Percentiles rank a stretch among this genome's conserved stretches.
Conservation (phyloP, 495 filamentous ascomycete species). For the Aspergillus sclerotioniger region DNA sequence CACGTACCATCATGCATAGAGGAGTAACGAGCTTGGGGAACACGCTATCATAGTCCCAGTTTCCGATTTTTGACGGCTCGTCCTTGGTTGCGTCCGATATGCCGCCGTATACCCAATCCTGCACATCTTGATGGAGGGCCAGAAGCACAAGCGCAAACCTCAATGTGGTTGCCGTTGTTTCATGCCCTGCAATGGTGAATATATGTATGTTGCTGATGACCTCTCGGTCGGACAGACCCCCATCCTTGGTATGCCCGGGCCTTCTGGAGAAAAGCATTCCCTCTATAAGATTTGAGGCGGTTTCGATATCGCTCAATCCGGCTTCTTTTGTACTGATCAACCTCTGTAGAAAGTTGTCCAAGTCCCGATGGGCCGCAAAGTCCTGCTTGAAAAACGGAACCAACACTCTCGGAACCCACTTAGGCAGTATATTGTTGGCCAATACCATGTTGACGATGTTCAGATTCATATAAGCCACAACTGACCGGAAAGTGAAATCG, state of each 20-base stretch:
- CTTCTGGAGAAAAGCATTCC: slow-evolving; percentile 15
- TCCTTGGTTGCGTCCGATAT: slow-evolving; percentile 28
- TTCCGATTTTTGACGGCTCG: slow-evolving; percentile 19
- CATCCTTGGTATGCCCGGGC: slow-evolving; percentile 10
- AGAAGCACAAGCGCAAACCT: slow-evolving; percentile 40
- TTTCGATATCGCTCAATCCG: neutral
- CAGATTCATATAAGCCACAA: slow-evolving; percentile 17
- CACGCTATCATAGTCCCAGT: slow-evolving; percentile 36
- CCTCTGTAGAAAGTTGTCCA: slow-evolving; percentile 14
- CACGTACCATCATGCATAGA: slow-evolving; percentile 36
- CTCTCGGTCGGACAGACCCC: slow-evolving; percentile 34
- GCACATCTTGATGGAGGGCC: slow-evolving; percentile 37
- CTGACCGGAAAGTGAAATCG: slow-evolving; percentile 22
- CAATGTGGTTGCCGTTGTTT: slow-evolving; percentile 48
- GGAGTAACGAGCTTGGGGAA: slow-evolving; percentile 37
- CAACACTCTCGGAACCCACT: slow-evolving; percentile 16
- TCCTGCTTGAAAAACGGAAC: slow-evolving; percentile 20
- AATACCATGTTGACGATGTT: slow-evolving; percentile 13
- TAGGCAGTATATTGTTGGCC: slow-evolving; percentile 16
- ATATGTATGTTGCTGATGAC: slow-evolving; percentile 50
- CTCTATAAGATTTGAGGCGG: slow-evolving; percentile 26
- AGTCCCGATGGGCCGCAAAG: slow-evolving; percentile 19
- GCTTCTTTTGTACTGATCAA: slow-evolving; percentile 10
- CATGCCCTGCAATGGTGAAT: slow-evolving; percentile 51
- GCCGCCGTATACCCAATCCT: slow-evolving; percentile 41